Evolutionary conservation across 805 yeast genomes (phyloP), one percentile per base, ranked within the genome.

Genomic region (Candida nitratophila): DNA sequence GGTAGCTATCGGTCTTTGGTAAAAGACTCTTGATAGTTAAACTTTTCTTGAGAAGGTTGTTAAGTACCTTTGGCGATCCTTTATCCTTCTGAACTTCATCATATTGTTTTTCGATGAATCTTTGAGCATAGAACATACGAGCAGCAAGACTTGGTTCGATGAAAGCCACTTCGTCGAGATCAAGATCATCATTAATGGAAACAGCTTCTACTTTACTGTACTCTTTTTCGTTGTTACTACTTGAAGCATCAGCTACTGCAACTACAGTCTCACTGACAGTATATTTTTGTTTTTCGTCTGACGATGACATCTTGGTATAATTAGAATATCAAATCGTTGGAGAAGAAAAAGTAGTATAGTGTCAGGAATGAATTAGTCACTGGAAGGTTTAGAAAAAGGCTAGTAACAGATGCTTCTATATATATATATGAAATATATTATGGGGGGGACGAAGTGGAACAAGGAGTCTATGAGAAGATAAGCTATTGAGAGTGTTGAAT

Each of bases 91-190:
- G n/a, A 12, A 39, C 47, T n/a, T 48, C 51, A 2, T 43, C 37
- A 33, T 51, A 50, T 35, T 54, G 58, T 12, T 37, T 12, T 26
- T 52, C 55, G 20, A 52, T 44, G 24, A 24, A 52, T 36, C 54
- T 43, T 30, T 54, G 58, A 30, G 58, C 58, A 48, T 54, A 54
- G 21, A 52, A 54, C 41, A 52, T 3, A 14, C 29, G 16, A 10
- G 38, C 22, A 7, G 29, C 38, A 7, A 36, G 7, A 7, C 10
- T 6, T 19, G 37, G 37, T 12, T 34, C 37, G 9, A 16, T 17
- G 15, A 7, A 19, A 34, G 26, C 37, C n/a, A 34, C 37, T 12
- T 29, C 32, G n/a, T 29, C 12, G 14, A 12, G 5, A 11, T 19
- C 37, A 19, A 30, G 33, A 6, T n/a, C 35, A 6, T 12, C 20